A percentile compares a stretch with the other conserved stretches of the same genome.
These are phyloP conservation scores for Eucalyptus albens DNA, from an alignment of 345 rosid genomes.

Conservation along the genomic window DNA sequence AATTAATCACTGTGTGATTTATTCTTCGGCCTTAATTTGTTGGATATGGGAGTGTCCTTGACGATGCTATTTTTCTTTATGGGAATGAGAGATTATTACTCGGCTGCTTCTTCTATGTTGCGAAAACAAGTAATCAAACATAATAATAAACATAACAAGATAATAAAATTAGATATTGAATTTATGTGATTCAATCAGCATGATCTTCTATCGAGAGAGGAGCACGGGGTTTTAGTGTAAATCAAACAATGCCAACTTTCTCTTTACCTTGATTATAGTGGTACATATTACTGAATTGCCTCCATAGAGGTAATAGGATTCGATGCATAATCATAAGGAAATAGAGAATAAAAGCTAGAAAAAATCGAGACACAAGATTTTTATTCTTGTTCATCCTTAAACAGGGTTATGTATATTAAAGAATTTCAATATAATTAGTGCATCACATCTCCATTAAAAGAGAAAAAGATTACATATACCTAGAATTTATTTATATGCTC, in stretches of 20 bases:
- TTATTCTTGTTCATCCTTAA: fast-evolving
- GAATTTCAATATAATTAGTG: no score
- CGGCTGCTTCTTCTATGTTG: neutral
- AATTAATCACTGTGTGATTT: neutral
- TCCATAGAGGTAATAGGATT: neutral
- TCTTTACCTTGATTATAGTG: neutral
- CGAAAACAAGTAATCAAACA: neutral
- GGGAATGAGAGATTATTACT: neutral
- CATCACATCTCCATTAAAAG: no score
- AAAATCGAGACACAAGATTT: no score
- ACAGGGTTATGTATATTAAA: no score
- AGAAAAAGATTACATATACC: no score
- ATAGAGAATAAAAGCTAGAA: no score
- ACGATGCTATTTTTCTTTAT: neutral
- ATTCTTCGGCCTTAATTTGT: neutral
- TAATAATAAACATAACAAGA: neutral
- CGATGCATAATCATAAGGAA: no score
- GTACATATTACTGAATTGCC: neutral
- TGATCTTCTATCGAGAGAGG: neutral
- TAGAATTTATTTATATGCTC: no score
- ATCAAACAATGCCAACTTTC: neutral
- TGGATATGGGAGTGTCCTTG: neutral
- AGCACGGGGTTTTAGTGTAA: fast-evolving
- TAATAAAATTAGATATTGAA: fast-evolving
- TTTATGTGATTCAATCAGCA: fast-evolving